Percentiles rank a stretch among this genome's conserved stretches.
Evolutionary conservation across 495 filamentous ascomycete genomes (phyloP).

Genomic region (Apiosordaria backusii): DNA sequence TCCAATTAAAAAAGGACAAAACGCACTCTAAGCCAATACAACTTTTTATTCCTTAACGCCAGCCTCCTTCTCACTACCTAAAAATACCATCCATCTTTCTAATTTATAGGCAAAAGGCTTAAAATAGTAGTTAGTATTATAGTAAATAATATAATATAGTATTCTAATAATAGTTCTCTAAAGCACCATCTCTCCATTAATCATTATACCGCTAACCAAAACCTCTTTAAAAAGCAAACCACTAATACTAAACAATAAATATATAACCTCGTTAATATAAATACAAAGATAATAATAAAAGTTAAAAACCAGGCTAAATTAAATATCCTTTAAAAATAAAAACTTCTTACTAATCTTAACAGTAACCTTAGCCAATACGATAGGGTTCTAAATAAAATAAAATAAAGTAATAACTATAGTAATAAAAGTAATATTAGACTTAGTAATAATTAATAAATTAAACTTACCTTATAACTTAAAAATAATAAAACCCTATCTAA

Average conservation of each 20-base stretch:
- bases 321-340: constrained; percentile 49
- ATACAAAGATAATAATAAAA: constrained; percentile 56
- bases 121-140: constrained; percentile 51
- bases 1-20: constrained; percentile 57
- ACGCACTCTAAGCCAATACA: constrained; percentile 47
- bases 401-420: constrained; percentile 61
- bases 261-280: constrained; percentile 70
- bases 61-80: constrained; percentile 17
- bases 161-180: constrained; percentile 52
- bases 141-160: constrained; percentile 54
- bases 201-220: constrained; percentile 55
- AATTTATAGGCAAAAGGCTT: constrained; percentile 50
- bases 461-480: constrained; percentile 69
- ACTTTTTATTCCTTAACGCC: constrained; percentile 34
- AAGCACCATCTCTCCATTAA: constrained; percentile 55
- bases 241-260: constrained; percentile 62
- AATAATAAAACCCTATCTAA: constrained; percentile 60
- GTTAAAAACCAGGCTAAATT: constrained; percentile 47
- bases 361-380: constrained; percentile 45
- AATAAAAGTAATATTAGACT: constrained; percentile 61
- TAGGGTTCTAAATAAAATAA: constrained; percentile 59
- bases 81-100: constrained; percentile 50
- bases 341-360: constrained; percentile 51
- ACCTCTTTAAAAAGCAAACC: constrained; percentile 61
- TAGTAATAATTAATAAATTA: constrained; percentile 61